phyloP scores from a whole-genome alignment of 208 protist genomes.

The Trypanosoma lewisi region DNA sequence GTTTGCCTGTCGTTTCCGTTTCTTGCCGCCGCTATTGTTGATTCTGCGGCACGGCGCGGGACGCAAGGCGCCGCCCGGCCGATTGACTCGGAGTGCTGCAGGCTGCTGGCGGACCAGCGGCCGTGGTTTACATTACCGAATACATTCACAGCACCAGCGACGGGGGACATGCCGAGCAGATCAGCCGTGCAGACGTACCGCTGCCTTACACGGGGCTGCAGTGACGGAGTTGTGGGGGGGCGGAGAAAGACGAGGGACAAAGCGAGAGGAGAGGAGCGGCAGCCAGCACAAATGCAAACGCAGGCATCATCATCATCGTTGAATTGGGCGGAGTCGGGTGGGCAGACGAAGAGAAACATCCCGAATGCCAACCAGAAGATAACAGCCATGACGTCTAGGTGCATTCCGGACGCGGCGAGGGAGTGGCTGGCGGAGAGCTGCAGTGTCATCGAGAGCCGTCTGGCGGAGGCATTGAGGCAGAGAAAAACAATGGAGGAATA shows the following conservation, averaged over 20 bases:
- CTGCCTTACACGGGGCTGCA: constrained; percentile 11
- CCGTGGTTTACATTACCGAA: constrained; percentile 74
- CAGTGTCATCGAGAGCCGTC: constrained; percentile 12
- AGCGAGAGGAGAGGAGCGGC: not conserved
- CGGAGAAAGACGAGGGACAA: not conserved
- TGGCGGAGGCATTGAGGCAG: constrained; percentile 2
- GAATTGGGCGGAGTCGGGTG: not conserved
- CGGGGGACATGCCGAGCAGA: constrained; percentile 28
- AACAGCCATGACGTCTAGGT: constrained; percentile 3
- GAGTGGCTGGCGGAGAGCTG: constrained; percentile 16
- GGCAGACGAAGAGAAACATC: not conserved
- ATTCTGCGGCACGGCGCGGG: constrained; percentile 15
- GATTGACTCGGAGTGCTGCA: constrained; percentile 26
- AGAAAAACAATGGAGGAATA: constrained; percentile 5
- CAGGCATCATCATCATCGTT: too few relatives aligned
- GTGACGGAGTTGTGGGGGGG: not conserved
- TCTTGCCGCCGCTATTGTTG: constrained; percentile 44
- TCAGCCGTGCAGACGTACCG: constrained; percentile 53
- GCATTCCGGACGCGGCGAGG: constrained; percentile 12
- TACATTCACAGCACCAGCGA: constrained; percentile 45
- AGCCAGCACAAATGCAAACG: too few relatives aligned
- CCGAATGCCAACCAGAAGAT: not conserved
- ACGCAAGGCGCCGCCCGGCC: constrained; percentile 3
- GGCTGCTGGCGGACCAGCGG: constrained; percentile 22
- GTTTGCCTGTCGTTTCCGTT: constrained; percentile 52